These are phyloP conservation scores for Hypocreales sp. DNA, from an alignment of 2,329 filamentous ascomycete species.

Conservation along the genomic window DNA sequence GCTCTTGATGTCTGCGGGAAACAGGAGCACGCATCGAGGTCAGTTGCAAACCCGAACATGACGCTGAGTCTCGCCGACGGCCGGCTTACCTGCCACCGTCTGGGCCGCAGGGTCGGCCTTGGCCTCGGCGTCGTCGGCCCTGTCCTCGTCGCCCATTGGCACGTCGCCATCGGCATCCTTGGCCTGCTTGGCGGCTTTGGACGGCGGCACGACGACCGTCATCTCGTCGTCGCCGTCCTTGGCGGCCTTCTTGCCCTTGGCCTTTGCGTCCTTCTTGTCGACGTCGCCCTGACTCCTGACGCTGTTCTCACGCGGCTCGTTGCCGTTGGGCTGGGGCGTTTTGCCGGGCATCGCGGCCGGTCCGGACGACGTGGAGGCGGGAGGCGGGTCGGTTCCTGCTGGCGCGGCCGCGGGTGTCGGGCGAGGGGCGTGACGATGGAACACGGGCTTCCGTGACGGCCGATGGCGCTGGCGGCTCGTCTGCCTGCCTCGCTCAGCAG, in stretches of 20 bases:
- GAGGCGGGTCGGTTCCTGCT: neutral
- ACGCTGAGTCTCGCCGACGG: neutral
- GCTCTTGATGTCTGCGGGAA: conserved; percentile 67
- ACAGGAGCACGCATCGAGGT: conserved; percentile 4
- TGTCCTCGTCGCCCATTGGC: conserved; percentile 49
- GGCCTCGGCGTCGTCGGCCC: conserved; percentile 34
- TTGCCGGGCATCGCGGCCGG: conserved; percentile 49
- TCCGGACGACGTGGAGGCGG: neutral
- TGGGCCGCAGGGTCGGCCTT: conserved; percentile 46
- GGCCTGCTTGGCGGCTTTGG: conserved; percentile 43
- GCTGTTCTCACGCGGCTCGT: conserved; percentile 54
- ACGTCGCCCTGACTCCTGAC: conserved; percentile 47
- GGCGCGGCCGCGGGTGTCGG: neutral
- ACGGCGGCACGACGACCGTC: conserved; percentile 65
- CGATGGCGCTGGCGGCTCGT: conserved; percentile 1
- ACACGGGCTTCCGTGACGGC: conserved; percentile 1
- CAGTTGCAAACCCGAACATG: no score
- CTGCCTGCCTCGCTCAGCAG: conserved; percentile 2
- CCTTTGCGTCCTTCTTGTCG: conserved; percentile 57
- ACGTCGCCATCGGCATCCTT: conserved; percentile 54
- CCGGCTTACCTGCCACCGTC: conserved; percentile 40
- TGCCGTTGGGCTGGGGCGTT: conserved; percentile 57
- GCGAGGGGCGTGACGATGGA: conserved; percentile 1
- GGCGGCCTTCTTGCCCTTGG: conserved; percentile 45
- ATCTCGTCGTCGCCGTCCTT: conserved; percentile 65